Conservation (phyloP, 1,139 yeast species). For the Debaryomyces robertsiae region DNA sequence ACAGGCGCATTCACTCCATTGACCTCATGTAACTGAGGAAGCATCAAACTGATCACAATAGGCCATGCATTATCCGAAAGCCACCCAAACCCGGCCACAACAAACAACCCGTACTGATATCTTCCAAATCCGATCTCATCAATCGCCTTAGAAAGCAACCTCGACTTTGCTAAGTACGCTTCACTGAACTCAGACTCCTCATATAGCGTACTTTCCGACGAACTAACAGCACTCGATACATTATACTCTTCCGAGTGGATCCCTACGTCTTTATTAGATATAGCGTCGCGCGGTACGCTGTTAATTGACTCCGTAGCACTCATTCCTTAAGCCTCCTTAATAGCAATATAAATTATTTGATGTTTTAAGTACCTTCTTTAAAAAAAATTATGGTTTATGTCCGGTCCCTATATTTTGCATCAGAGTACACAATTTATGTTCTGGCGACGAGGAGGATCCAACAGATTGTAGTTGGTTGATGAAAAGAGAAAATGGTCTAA, state of each 20-base stretch:
- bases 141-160: constrained; percentile 35
- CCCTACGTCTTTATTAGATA: not conserved
- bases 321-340: not conserved
- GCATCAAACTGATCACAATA: constrained; percentile 38
- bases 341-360: not conserved
- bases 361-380: too few species aligned
- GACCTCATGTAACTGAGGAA: constrained; percentile 35
- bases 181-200: constrained; percentile 25
- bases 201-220: constrained; percentile 16
- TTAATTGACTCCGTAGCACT: not conserved
- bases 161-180: constrained; percentile 37
- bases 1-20: constrained; percentile 43
- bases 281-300: not conserved
- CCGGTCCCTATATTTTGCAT: too few species aligned
- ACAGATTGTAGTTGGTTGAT: too few species aligned
- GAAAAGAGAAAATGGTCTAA: not conserved
- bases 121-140: constrained; percentile 47
- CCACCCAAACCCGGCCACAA: constrained; percentile 51
- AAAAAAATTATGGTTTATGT: too few species aligned
- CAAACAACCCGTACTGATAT: constrained; percentile 43
- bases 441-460: too few species aligned
- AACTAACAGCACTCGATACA: constrained; percentile 3
- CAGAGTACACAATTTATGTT: too few species aligned
- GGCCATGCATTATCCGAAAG: constrained; percentile 50
- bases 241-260: constrained; percentile 3